Conservation (phyloP, 176 grass and related monocot genomes). For the Aegilops sharonensis region DNA sequence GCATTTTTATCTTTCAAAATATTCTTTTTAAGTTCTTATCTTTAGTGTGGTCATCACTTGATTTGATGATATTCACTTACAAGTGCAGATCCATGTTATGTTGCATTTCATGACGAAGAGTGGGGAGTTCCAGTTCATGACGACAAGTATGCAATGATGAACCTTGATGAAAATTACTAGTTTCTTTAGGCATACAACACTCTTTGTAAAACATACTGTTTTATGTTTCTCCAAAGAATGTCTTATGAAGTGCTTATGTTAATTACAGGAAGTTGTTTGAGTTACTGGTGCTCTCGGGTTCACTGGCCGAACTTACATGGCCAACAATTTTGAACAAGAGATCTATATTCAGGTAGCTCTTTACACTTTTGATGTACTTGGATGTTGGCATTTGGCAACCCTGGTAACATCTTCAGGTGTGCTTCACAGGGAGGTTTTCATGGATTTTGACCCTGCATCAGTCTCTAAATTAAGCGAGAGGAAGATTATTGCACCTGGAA, state of each 20-base stretch:
- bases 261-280: slow-evolving; percentile 90
- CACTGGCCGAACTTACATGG: slow-evolving; percentile 93
- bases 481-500: slow-evolving; percentile 74
- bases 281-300: slow-evolving; percentile 81
- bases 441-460: slow-evolving; percentile 81
- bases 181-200: not conserved
- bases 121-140: slow-evolving; percentile 83
- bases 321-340: slow-evolving; percentile 86
- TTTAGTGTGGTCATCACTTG: not conserved
- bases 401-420: slow-evolving; percentile 24
- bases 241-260: slow-evolving; percentile 21
- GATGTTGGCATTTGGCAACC: not conserved
- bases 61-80: slow-evolving; percentile 2
- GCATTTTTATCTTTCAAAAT: not conserved
- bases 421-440: slow-evolving; percentile 77
- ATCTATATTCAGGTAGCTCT: slow-evolving; percentile 71
- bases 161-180: not conserved
- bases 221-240: slow-evolving; percentile 15
- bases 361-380: slow-evolving; percentile 25
- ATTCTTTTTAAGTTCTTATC: not conserved
- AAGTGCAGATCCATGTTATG: slow-evolving; percentile 67
- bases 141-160: slow-evolving; percentile 57
- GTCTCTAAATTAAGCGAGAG: slow-evolving; percentile 91
- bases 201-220: not conserved
- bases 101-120: slow-evolving; percentile 83